Conservation (phyloP, 2,329 filamentous ascomycete genomes). For the Colletotrichum spaethianum region DNA sequence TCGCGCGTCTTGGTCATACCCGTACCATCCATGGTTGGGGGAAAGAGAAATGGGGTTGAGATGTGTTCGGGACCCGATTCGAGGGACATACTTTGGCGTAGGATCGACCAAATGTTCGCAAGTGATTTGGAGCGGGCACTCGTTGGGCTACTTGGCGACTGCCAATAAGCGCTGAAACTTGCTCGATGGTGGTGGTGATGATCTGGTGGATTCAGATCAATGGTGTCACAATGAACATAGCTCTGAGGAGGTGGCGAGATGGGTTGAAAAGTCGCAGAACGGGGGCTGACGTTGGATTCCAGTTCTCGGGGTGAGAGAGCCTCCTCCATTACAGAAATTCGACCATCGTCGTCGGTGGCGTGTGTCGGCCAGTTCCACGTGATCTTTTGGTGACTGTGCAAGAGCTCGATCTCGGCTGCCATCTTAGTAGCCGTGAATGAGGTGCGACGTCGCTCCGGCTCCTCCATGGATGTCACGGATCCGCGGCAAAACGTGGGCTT, state of each 20-base stretch:
- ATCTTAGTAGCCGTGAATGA: constrained; percentile 17
- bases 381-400: constrained; percentile 29
- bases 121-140: constrained; percentile 43
- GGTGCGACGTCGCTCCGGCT: constrained; percentile 16
- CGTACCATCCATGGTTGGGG: constrained; percentile 43
- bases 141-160: constrained; percentile 24
- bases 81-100: constrained; percentile 38
- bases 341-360: constrained; percentile 23
- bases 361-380: constrained; percentile 36
- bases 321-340: constrained; percentile 17
- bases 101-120: constrained; percentile 45
- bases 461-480: constrained; percentile 23
- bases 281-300: constrained; percentile 6
- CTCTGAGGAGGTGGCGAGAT: constrained; percentile 27
- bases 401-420: constrained; percentile 18
- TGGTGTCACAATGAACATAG: constrained; percentile 19
- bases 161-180: constrained; percentile 27
- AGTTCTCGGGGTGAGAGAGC: neutral
- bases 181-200: neutral
- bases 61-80: constrained; percentile 34
- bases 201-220: constrained; percentile 20
- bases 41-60: constrained; percentile 32
- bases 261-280: constrained; percentile 15
- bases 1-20: constrained; percentile 59
- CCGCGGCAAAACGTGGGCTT: constrained; percentile 45